Evolutionary conservation across 2,329 filamentous ascomycete genomes (phyloP), one percentile per base, ranked within the genome.

Genomic region (Cytospora piceae): DNA sequence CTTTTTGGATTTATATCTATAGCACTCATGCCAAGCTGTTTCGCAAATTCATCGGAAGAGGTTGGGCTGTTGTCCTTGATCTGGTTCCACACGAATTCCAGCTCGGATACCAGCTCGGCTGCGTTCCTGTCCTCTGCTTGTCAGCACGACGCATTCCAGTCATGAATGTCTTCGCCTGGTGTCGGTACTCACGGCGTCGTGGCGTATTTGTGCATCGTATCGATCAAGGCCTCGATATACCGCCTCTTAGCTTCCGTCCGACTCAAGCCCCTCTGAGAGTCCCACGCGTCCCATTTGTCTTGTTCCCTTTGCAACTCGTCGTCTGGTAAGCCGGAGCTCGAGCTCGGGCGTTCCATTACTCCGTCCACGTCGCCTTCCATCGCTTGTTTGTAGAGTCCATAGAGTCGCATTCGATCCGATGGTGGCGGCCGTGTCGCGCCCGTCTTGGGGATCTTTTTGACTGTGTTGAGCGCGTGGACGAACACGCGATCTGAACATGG

Each of bases 21-120:
- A 71, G 46, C 46, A 5, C 75, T 68, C 70, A 70, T 68, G 63
- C 74, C 76, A 63, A 75, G 77, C 31, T 79, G 79, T 69, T 83
- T 81, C n/a, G 84, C 83, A 1, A 83, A 86, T 14, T 85, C 83
- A 51, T 84, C 76, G 49, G 88, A 80, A 46, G 89, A 88, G 22
- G 85, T 87, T 4, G 90, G 87, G 14, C 87, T 87, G 72, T 94
- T 97, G 71, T 90, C 90, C 77, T 95, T 96, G 72, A 99, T 94
- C 77, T 98, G 95, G 72, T 97, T 93, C 95, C 95, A 99, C 49
- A 99, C 94, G 73, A 98, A 99, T 78, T 99, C 95, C n/a, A 99
- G 86, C 77, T 99, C 95, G 12, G 89, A 85, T 46, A 98, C 94
- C 49, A 99, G 84, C 77, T 96, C 94, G 67, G 90, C 86, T 9